Conservation (phyloP, 805 yeast genomes). For the Lipomyces orientalis region DNA sequence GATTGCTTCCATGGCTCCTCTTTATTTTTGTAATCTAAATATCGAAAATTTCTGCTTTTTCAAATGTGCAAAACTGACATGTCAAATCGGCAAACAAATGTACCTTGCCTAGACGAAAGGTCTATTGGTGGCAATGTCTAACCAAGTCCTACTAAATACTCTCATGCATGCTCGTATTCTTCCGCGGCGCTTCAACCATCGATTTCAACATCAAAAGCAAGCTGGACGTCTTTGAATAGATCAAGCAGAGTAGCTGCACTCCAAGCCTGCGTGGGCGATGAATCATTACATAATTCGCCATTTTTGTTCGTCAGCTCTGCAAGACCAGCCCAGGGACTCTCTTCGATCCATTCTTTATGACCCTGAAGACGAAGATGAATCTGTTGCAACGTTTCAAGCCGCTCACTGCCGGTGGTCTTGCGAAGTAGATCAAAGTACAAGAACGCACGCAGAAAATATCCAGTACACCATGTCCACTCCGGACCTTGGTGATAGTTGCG, state of each 20-base stretch:
- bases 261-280: constrained; percentile 98
- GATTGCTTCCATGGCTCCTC: too few species aligned
- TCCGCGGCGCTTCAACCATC: background rate
- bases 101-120: too few species aligned
- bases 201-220: background rate
- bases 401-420: constrained; percentile 49
- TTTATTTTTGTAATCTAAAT: too few species aligned
- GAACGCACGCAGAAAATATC: constrained; percentile 84
- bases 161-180: background rate
- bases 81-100: too few species aligned
- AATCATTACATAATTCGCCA: constrained; percentile 80
- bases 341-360: constrained; percentile 70
- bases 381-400: constrained; percentile 61
- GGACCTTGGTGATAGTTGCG: constrained; percentile 99
- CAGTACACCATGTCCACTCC: constrained; percentile 95
- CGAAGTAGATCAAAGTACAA: constrained; percentile 57
- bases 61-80: too few species aligned
- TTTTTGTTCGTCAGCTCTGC: constrained; percentile 90
- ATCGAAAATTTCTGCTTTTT: too few species aligned
- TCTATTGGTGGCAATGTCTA: background rate
- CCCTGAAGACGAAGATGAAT: constrained; percentile 65
- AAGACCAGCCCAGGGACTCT: constrained; percentile 91
- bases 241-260: constrained; percentile 86
- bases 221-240: constrained; percentile 61
- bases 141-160: background rate